Evolutionary conservation across 1,284 basidiomycete species (phyloP).

Genomic region (Hemileia vastatrix): DNA sequence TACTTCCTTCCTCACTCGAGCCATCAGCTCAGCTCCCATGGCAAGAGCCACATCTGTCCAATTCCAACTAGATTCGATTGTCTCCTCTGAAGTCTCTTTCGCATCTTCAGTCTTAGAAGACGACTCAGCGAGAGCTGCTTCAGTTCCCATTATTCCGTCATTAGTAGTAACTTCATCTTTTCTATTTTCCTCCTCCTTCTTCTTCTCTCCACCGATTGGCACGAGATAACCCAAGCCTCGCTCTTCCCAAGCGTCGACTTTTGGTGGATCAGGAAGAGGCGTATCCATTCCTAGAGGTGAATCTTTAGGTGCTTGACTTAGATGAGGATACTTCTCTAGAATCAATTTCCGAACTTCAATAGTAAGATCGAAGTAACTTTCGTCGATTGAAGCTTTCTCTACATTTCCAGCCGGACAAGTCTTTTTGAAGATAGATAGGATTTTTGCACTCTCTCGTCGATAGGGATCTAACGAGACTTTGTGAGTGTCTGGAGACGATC

Average conservation of each 20-base stretch:
- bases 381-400: conserved; percentile 55
- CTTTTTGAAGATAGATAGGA: conserved; percentile 74
- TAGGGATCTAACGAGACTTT: conserved; percentile 91
- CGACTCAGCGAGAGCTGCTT: conserved; percentile 3
- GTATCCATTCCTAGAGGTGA: conserved; percentile 65
- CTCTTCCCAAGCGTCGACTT: conserved; percentile 56
- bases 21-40: conserved; percentile 79
- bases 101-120: conserved; percentile 18
- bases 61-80: conserved; percentile 49
- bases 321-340: conserved; percentile 63
- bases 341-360: conserved; percentile 63
- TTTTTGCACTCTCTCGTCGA: conserved; percentile 76
- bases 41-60: conserved; percentile 91
- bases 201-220: conserved; percentile 52
- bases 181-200: conserved; percentile 34
- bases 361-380: conserved; percentile 79
- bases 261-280: conserved; percentile 64
- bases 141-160: too few relatives aligned
- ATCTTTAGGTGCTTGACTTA: conserved; percentile 59
- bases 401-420: conserved; percentile 56
- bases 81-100: conserved; percentile 26
- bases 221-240: conserved; percentile 59
- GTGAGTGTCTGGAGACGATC: too few relatives aligned
- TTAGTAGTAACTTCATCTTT: conserved; percentile 25
- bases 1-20: conserved; percentile 61